Base-by-base conservation (phyloP, 202 grass and related monocot genomes). In the Zoysia matrella region DNA sequence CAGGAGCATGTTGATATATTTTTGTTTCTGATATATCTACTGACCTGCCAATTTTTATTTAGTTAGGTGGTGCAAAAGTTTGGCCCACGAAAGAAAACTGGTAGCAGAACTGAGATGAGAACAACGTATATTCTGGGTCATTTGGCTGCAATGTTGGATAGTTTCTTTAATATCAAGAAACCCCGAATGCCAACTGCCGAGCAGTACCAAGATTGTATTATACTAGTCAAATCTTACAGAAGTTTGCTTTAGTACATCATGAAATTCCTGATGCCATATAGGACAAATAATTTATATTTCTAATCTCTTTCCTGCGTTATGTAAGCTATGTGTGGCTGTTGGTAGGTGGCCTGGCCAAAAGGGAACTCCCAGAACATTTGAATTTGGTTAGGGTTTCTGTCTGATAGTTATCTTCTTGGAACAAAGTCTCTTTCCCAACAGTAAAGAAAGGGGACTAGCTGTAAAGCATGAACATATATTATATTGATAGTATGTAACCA, bases 131-230 rank as follows among this genome's bases (percentile, higher is more conserved):
- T 49, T 48, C 30, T 57, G 40, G 1, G 5, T 11, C 5, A 62
- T 50, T 80, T 80, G n/a, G 44, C 8, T 71, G 2, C 55, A 65
- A 39, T 55, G 11, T 42, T 73, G 40, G 12, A 41, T 15, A 65
- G 48, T 72, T 72, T 36, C 60, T 54, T 73, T 53, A 45, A 63
- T 65, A 8, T n/a, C 47, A 73, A 66, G 41, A 82, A 65, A 55
- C 11, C 7, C 1, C 40, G 7, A n/a, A 39, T 65, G 43, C 30
- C 30, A 36, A 36, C 30, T 36, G 30, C 60, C 70, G 55, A 82
- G 16, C 10, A 74, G 58, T 71, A 73, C 10, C 48, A 65, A 15
- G 2, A 14, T 8, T 8, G 0, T 9, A 80, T 74, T 30, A 36
- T 36, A 36, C n/a, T 65, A 53, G 41, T 47, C 11, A 74, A 46